Percentiles rank a stretch among this genome's conserved stretches.
phyloP scores from a whole-genome alignment of 2,329 filamentous ascomycete species.

The Aureobasidium sp. region DNA sequence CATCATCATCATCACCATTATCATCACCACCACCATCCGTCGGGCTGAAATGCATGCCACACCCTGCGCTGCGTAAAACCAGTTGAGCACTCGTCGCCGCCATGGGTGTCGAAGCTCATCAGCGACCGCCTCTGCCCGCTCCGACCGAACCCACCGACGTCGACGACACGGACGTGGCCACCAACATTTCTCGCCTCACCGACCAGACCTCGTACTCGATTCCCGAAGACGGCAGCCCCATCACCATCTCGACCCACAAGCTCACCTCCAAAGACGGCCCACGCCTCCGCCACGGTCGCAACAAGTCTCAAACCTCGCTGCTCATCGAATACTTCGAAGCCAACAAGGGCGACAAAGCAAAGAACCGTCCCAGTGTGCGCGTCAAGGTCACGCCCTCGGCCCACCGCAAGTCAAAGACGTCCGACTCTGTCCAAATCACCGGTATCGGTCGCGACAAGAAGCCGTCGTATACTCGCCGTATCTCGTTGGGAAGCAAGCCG shows the following conservation, averaged over 20 bases:
- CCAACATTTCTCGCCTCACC: constrained; percentile 63
- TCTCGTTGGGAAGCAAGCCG: constrained; percentile 50
- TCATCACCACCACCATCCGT: neutral
- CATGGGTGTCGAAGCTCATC: constrained; percentile 14
- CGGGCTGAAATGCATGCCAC: constrained; percentile 7
- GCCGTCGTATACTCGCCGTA: constrained; percentile 60
- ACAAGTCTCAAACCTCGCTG: constrained; percentile 76
- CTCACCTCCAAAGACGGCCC: constrained; percentile 42
- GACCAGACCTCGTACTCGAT: constrained; percentile 69
- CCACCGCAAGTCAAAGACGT: constrained; percentile 46
- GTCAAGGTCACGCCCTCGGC: constrained; percentile 73
- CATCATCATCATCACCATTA: neutral
- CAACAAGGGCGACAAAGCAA: constrained; percentile 55
- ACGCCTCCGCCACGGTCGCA: constrained; percentile 44
- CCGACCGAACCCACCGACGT: constrained; percentile 60
- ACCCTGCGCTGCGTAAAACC: neutral
- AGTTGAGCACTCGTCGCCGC: neutral
- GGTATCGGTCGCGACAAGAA: constrained; percentile 69
- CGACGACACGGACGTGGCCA: constrained; percentile 48
- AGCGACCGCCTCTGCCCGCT: constrained; percentile 60
- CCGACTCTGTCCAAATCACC: constrained; percentile 80
- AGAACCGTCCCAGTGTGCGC: constrained; percentile 71
- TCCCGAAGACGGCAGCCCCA: constrained; percentile 79
- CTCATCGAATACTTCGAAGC: constrained; percentile 94
- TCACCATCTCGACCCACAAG: constrained; percentile 80